Evolutionary conservation across 2,329 filamentous ascomycete species (phyloP).

Genomic region (Fusarium sp.): DNA sequence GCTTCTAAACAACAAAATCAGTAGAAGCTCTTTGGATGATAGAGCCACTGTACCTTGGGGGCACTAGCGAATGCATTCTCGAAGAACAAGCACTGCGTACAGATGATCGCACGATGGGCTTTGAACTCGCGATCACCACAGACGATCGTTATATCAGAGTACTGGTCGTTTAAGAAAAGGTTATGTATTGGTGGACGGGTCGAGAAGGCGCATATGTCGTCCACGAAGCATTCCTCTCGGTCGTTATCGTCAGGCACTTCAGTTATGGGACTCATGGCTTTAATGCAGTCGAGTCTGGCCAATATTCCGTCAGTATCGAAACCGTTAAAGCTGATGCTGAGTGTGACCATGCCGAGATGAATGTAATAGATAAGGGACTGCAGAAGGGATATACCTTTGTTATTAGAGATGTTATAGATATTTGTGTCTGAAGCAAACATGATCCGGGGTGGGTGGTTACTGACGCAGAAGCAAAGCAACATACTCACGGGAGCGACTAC

Average conservation of each 20-base stretch:
- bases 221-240: neutral
- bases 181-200: neutral
- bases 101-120: constrained; percentile 54
- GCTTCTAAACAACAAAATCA: constrained; percentile 29
- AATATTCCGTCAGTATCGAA: neutral
- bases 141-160: constrained; percentile 53
- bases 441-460: neutral
- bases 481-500: neutral
- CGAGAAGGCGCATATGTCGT: constrained; percentile 13
- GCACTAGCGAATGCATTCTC: constrained; percentile 45
- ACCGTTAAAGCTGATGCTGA: neutral
- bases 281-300: no score
- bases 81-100: constrained; percentile 54
- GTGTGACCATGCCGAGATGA: neutral
- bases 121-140: constrained; percentile 51
- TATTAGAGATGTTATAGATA: neutral
- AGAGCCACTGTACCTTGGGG: constrained; percentile 46
- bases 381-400: neutral
- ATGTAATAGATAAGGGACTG: no score
- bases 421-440: neutral
- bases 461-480: neutral
- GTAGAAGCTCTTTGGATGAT: neutral
- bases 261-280: neutral
- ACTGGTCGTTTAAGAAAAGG: constrained; percentile 38
- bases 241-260: neutral